Evolutionary conservation across 2,329 filamentous ascomycete genomes (phyloP).

Genomic region (Fusarium concolor): DNA sequence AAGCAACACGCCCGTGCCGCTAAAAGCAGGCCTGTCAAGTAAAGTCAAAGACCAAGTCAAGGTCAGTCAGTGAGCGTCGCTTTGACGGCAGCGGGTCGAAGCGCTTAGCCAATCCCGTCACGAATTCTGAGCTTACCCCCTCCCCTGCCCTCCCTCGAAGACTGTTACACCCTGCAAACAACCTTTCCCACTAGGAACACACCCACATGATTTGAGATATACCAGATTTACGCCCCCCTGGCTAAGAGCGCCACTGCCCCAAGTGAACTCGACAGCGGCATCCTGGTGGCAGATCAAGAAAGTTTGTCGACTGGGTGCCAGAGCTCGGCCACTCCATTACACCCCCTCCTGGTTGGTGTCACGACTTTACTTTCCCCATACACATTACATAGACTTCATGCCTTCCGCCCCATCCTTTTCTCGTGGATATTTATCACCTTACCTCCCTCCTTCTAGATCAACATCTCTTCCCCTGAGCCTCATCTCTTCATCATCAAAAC

Average conservation of each 20-base stretch:
- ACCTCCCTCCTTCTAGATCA: conserved; percentile 40
- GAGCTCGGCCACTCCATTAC: conserved; percentile 24
- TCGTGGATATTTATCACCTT: conserved; percentile 45
- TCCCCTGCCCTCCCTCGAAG: background rate
- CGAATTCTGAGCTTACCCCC: conserved; percentile 4
- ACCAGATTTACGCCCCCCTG: conserved; percentile 28
- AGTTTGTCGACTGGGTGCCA: conserved; percentile 34
- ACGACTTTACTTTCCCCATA: conserved; percentile 38
- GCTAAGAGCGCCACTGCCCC: conserved; percentile 34
- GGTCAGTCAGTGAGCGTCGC: conserved; percentile 21
- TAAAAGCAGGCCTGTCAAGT: conserved; percentile 18
- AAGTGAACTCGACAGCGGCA: conserved; percentile 45
- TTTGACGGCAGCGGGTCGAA: conserved; percentile 35
- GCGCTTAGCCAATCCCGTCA: conserved; percentile 31
- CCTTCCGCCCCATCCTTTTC: conserved; percentile 41
- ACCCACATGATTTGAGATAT: conserved; percentile 17
- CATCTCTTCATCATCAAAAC: conserved; percentile 6
- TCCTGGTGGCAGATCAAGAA: conserved; percentile 48
- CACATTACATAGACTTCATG: conserved; percentile 44
- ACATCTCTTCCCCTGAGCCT: conserved; percentile 18
- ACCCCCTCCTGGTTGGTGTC: conserved; percentile 13
- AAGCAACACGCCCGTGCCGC: no score
- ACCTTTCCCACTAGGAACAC: background rate
- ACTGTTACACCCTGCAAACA: conserved; percentile 10
- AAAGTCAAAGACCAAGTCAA: background rate